Evolutionary conservation across 441 rosid species (phyloP).

Genomic region (Bocquillonia castaneifolia): DNA sequence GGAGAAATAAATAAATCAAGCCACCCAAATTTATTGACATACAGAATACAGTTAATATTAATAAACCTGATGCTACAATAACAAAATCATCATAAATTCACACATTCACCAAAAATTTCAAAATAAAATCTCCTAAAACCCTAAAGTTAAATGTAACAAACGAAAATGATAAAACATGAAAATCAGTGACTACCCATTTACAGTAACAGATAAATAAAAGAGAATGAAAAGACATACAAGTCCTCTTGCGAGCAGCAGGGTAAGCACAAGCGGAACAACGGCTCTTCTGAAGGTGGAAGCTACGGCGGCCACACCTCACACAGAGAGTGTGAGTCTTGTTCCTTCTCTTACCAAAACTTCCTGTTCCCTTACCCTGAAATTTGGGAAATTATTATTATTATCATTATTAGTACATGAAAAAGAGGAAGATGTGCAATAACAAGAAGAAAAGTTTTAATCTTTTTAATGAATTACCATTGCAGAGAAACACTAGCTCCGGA

Average conservation of each 20-base stretch:
- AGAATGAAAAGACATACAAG: constrained; percentile 35
- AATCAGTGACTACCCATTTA: background rate
- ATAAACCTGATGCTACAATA: too few species aligned
- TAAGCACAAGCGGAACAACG: constrained; percentile 80
- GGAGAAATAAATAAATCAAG: background rate
- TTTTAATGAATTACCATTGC: constrained; percentile 46
- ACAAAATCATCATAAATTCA: too few species aligned
- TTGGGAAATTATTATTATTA: background rate
- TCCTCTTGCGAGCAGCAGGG: constrained; percentile 89
- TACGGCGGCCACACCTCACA: constrained; percentile 90
- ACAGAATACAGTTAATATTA: too few species aligned
- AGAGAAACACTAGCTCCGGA: constrained; percentile 17
- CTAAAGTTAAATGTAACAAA: too few species aligned
- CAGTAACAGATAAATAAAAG: background rate
- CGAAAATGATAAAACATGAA: too few species aligned
- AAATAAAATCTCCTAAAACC: too few species aligned
- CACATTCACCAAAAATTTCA: too few species aligned
- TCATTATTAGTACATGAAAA: too few species aligned
- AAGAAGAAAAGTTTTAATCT: too few species aligned
- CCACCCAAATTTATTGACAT: background rate
- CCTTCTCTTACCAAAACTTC: constrained; percentile 93
- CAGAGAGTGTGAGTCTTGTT: constrained; percentile 95
- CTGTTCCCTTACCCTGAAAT: constrained; percentile 87
- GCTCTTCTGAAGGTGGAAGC: constrained; percentile 94
- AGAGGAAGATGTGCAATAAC: too few species aligned